Evolutionary conservation across 1,284 basidiomycete genomes (phyloP).

Genomic region (Austroboletus niveus): DNA sequence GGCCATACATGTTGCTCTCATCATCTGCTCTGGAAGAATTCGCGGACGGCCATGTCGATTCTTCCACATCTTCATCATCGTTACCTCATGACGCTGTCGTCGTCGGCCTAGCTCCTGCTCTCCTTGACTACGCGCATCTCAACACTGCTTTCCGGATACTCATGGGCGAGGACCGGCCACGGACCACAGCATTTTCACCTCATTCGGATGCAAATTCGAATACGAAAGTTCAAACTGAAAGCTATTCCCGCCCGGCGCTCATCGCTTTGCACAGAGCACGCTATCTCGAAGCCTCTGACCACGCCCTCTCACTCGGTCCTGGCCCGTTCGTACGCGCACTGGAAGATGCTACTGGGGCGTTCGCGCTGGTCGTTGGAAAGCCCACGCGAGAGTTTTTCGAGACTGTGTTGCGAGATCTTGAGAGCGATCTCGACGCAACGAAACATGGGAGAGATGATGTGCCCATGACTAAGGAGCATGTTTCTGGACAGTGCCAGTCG

Average conservation of each 20-base stretch:
- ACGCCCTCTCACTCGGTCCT: conserved; percentile 59
- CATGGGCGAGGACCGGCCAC: conserved; percentile 24
- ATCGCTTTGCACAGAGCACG: conserved; percentile 60
- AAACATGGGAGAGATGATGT: neutral
- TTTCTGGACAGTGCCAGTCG: neutral
- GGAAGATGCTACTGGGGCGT: conserved; percentile 50
- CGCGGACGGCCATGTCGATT: conserved; percentile 2
- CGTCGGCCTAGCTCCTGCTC: conserved; percentile 58
- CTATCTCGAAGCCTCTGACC: conserved; percentile 45
- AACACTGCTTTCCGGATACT: conserved; percentile 70
- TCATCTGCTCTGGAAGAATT: conserved; percentile 57
- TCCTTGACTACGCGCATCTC: conserved; percentile 55
- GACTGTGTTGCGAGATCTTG: conserved; percentile 50
- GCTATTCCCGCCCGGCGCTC: conserved; percentile 31
- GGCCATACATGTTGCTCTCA: conserved; percentile 61
- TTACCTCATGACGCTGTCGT: conserved; percentile 58
- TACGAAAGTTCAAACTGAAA: neutral
- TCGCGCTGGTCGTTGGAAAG: conserved; percentile 64
- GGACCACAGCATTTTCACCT: neutral
- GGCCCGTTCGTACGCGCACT: conserved; percentile 69
- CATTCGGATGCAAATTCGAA: neutral
- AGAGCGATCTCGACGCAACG: conserved; percentile 16
- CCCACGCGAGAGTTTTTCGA: conserved; percentile 61
- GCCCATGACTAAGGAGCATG: neutral
- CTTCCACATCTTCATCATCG: neutral